Evolutionary conservation across 2,329 filamentous ascomycete species (phyloP), one percentile per base, ranked within the genome.

Genomic region (Rutstroemia sp.): DNA sequence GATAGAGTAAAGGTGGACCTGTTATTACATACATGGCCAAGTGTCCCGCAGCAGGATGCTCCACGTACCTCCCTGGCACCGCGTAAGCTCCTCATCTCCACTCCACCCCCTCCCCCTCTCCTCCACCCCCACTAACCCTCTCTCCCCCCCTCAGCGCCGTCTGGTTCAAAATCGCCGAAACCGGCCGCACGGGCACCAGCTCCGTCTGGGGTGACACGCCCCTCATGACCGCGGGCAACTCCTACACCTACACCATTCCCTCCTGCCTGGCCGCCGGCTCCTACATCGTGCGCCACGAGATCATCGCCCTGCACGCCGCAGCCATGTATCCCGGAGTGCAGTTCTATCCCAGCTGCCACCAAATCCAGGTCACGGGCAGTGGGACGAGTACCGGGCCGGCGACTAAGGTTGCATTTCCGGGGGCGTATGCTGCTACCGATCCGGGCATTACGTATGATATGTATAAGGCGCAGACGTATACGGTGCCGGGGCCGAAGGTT

Each of bases 11-110:
- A 54, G 57, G 78, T 30, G 80, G 81, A 0, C 80, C 80, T 1
- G 67, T 77, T 1, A 71, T 83, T 56, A 83, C 80, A 0, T 83
- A 83, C 64, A 81, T 84, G 79, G 81, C 81, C 4, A 71, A 73
- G 36, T 84, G 81, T 67, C 56, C 60, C 2, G 75, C 77, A 45
- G 66, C 70, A 0, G 74, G 78, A 1, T 82, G 79, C 66, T 73
- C 75, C 53, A 69, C 70, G 53, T 82, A 73, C 64, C 67, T 73
- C 57, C 79, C 79, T 5, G 75, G 73, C 0, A 73, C 69, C 8
- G 66, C 64, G 71, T 73, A 60, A 56, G 69, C 25, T 3, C 4
- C 8, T n/a, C 9, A 3, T n/a, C 12, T 5, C 1, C 17, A 8
- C 2, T 2, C 25, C 9, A 9, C 16, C 5, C 16, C 19, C 5